Conservation (phyloP, 2,329 filamentous ascomycete genomes). For the Seiridium unicorne region DNA sequence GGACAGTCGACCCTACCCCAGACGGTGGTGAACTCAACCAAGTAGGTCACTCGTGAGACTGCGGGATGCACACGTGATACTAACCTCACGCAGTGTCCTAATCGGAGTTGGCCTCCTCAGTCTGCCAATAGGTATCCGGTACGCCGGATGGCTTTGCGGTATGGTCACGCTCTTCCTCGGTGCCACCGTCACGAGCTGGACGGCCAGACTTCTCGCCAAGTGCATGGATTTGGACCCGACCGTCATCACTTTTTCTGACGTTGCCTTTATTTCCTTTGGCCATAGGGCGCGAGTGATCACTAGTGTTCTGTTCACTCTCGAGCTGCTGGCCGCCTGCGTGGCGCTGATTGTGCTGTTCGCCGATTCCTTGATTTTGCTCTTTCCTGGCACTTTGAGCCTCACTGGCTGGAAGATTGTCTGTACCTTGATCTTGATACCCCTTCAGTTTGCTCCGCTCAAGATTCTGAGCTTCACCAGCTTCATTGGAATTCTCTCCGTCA, state of each 20-base stretch:
- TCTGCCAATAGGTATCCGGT: constrained; percentile 81
- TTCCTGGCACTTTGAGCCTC: constrained; percentile 65
- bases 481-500: constrained; percentile 85
- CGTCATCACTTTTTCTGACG: constrained; percentile 90
- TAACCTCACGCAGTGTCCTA: constrained; percentile 53
- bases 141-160: constrained; percentile 86
- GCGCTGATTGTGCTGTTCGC: constrained; percentile 91
- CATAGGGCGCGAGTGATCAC: constrained; percentile 76
- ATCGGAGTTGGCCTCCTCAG: constrained; percentile 89
- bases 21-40: constrained; percentile 95
- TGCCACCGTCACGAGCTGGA: constrained; percentile 78
- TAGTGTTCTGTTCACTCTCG: constrained; percentile 82
- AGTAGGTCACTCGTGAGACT: constrained; percentile 37
- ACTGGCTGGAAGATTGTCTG: constrained; percentile 84
- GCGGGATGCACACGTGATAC: constrained; percentile 1
- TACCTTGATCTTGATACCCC: constrained; percentile 71
- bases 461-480: constrained; percentile 88
- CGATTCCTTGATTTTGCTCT: constrained; percentile 78
- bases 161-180: constrained; percentile 71
- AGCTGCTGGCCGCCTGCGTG: constrained; percentile 84
- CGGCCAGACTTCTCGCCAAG: constrained; percentile 78
- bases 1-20: constrained; percentile 95
- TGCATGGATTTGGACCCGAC: constrained; percentile 84
- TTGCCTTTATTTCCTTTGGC: constrained; percentile 90
- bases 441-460: constrained; percentile 82